phyloP scores from a whole-genome alignment of 2,329 filamentous ascomycete species.

The Lachnum nothofagi region DNA sequence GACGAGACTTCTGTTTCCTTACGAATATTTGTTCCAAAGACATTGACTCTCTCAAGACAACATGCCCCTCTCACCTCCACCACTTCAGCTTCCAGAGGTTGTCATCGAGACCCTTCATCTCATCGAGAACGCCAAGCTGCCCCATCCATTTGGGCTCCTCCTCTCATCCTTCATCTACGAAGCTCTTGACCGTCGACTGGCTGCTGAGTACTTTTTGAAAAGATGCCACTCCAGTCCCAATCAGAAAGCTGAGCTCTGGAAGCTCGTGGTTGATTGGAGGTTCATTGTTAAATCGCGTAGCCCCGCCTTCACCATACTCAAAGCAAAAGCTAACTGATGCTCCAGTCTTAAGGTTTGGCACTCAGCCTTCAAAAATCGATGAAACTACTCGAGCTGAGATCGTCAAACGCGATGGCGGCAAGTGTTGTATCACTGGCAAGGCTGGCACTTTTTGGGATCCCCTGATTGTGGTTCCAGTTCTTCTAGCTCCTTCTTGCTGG shows the following conservation, averaged over 20 bases:
- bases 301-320: not conserved
- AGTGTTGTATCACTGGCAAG: slow-evolving; percentile 5
- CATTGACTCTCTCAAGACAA: too few relatives aligned
- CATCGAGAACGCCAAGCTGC: not conserved
- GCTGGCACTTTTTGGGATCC: not conserved
- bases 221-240: not conserved
- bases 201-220: slow-evolving; percentile 1
- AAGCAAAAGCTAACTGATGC: not conserved
- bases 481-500: not conserved
- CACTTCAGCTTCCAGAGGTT: too few relatives aligned
- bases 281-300: not conserved
- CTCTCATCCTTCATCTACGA: slow-evolving; percentile 2
- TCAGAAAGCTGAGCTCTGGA: not conserved
- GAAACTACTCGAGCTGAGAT: not conserved
- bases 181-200: slow-evolving; percentile 1
- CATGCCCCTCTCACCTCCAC: too few relatives aligned
- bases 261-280: not conserved
- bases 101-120: not conserved
- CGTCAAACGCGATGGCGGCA: slow-evolving; percentile 1
- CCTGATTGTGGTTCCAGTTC: slow-evolving; percentile 1
- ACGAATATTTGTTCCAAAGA: too few relatives aligned
- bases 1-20: too few relatives aligned
- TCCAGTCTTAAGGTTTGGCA: not conserved
- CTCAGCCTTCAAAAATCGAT: not conserved
- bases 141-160: slow-evolving; percentile 1